Conservation (phyloP, 2,329 filamentous ascomycete species). For the Didymella keratinophila region DNA sequence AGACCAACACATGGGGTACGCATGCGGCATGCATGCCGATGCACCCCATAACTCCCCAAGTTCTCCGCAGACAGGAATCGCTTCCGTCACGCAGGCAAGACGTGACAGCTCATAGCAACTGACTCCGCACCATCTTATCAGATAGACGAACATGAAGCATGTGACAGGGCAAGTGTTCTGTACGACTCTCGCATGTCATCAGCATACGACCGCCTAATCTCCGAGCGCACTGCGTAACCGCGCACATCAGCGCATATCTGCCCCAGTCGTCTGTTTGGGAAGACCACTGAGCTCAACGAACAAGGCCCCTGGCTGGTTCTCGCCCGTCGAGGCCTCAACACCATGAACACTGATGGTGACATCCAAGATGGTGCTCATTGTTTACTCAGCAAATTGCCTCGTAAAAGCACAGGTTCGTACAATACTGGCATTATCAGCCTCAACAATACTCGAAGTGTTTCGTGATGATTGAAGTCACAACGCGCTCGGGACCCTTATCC, state of each 20-base stretch:
- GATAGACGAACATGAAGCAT: background rate
- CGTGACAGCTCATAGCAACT: constrained; percentile 1
- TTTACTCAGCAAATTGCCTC: background rate
- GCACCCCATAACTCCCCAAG: constrained; percentile 6
- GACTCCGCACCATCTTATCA: constrained; percentile 1
- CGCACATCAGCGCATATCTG: constrained; percentile 7
- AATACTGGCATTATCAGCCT: background rate
- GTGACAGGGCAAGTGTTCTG: background rate
- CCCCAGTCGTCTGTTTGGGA: constrained; percentile 4
- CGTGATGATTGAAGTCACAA: background rate
- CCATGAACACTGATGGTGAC: background rate
- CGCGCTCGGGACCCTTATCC: constrained; percentile 1
- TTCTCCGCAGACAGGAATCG: constrained; percentile 5
- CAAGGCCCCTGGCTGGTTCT: constrained; percentile 4
- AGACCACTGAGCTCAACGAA: constrained; percentile 5
- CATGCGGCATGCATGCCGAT: constrained; percentile 3
- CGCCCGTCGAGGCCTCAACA: background rate
- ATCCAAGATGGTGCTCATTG: background rate
- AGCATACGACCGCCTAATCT: constrained; percentile 4
- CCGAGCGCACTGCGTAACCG: constrained; percentile 5
- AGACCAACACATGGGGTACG: background rate
- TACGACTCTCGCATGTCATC: background rate
- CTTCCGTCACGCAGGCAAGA: background rate
- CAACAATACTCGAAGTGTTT: background rate
- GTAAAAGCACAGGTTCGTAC: background rate